These are phyloP conservation scores for Tetrastigma voinierianum DNA, from an alignment of 164 flowering plant species.

Conservation along the genomic window DNA sequence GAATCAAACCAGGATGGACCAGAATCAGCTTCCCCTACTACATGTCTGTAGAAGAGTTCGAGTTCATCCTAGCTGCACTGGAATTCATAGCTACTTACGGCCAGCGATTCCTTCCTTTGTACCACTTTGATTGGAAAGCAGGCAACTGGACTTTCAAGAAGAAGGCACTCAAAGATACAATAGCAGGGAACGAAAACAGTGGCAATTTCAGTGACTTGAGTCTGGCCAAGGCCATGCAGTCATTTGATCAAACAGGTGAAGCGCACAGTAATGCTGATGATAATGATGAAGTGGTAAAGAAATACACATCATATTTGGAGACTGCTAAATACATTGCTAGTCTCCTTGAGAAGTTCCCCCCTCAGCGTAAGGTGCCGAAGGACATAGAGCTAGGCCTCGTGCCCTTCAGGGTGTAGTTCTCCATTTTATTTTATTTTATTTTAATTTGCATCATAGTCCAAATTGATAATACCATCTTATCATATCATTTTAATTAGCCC, in stretches of 20 bases:
- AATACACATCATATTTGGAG: constrained; percentile 42
- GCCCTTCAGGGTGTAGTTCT: constrained; percentile 39
- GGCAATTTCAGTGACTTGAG: neutral
- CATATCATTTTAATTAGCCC: no score
- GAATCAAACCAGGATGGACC: constrained; percentile 91
- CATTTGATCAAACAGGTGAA: neutral
- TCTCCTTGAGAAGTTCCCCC: constrained; percentile 52
- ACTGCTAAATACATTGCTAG: constrained; percentile 41
- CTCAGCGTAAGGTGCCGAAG: constrained; percentile 34
- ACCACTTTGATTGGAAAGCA: constrained; percentile 54
- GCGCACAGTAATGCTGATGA: neutral
- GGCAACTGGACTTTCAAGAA: constrained; percentile 63
- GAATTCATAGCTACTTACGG: constrained; percentile 74
- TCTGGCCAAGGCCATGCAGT: constrained; percentile 5
- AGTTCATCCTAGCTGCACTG: constrained; percentile 63
- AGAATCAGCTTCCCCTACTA: constrained; percentile 82
- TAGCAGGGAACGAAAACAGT: no score
- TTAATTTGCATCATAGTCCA: no score
- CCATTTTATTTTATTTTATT: neutral
- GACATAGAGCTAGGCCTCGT: constrained; percentile 39
- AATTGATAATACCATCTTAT: no score
- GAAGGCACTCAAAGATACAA: constrained; percentile 14
- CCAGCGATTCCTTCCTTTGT: constrained; percentile 72
- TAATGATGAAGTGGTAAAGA: constrained; percentile 3
- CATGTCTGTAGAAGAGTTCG: constrained; percentile 64